Percentiles rank a stretch among this genome's conserved stretches.
Conservation (phyloP, 2,329 filamentous ascomycete genomes). For the Aspergillus sp. region DNA sequence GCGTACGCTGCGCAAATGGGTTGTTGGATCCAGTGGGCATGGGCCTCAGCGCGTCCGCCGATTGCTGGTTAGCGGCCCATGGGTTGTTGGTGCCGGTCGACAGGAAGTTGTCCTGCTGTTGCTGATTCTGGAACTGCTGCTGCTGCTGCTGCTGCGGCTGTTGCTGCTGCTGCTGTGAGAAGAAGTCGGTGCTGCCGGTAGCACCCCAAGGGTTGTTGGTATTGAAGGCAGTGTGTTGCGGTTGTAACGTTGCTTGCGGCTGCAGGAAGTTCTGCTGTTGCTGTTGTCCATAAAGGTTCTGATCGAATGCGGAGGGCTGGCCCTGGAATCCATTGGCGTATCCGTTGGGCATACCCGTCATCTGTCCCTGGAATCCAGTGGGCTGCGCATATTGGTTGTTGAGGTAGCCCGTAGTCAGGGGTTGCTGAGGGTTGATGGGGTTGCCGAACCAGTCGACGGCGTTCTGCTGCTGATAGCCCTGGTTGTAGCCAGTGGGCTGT, state of each 20-base stretch:
- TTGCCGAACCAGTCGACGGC: slow-evolving; percentile 98
- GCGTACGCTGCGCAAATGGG: slow-evolving; percentile 74
- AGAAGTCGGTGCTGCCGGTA: slow-evolving; percentile 29
- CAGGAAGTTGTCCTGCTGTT: slow-evolving; percentile 60
- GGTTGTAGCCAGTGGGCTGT: slow-evolving; percentile 87
- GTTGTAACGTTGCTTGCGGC: slow-evolving; percentile 55
- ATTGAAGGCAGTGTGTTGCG: slow-evolving; percentile 62
- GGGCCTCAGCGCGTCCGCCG: slow-evolving; percentile 69
- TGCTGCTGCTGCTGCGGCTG: slow-evolving; percentile 46
- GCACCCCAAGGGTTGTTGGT: slow-evolving; percentile 58
- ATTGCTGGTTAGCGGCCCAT: slow-evolving; percentile 69
- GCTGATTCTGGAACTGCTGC: slow-evolving; percentile 44
- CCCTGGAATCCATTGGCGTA: slow-evolving; percentile 68
- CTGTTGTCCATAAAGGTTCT: slow-evolving; percentile 46
- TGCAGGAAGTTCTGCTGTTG: slow-evolving; percentile 49
- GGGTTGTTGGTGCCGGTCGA: slow-evolving; percentile 91
- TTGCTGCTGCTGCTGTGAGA: slow-evolving; percentile 54
- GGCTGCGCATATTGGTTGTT: slow-evolving; percentile 73
- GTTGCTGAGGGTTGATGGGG: slow-evolving; percentile 75
- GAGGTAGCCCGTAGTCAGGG: slow-evolving; percentile 68
- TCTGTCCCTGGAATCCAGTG: slow-evolving; percentile 67
- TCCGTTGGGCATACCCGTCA: slow-evolving; percentile 68
- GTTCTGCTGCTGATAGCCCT: slow-evolving; percentile 95
- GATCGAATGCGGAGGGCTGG: slow-evolving; percentile 71
- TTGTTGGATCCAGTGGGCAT: slow-evolving; percentile 96